Evolutionary conservation across 768 basidiomycete genomes (phyloP), one percentile per base, ranked within the genome.

Genomic region (Cytidiella melzeri): DNA sequence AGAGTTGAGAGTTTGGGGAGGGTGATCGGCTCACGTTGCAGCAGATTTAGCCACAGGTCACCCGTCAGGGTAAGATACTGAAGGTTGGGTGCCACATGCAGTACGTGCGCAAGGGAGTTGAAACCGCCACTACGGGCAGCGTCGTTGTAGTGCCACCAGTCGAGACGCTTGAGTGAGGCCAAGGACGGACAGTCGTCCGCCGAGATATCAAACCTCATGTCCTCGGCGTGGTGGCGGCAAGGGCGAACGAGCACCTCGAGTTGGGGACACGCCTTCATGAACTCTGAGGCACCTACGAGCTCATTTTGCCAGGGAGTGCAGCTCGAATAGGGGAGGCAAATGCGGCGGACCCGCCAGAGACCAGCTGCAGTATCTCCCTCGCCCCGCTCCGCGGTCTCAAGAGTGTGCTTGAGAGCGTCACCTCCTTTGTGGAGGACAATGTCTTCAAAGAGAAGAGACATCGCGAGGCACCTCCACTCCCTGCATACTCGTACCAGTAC

Each of bases 71-170:
- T 69, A 45, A 86, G 76, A 56, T 78, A 84, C 43, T 72, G 69
- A 42, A 86, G 58, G 50, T 76, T 77, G 5, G 84, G 81, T 3
- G 81, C 62, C 41, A 64, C 66, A 7, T 61, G 65, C 21, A 87
- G 71, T 51, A 83, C 77, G 45, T 73, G 64, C 2, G 60, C 57
- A 37, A 87, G 66, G 5, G 76, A 80, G 62, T 86, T 85, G 52
- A 85, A 79, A 5, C 83, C 84, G 1, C 83, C 83, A 15, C 79
- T 72, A 40, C 77, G 72, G 34, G 79, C 75, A 19, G 83, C 83
- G 30, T 64, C 61, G 52, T 63, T 67, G 55, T 77, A 62, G 57
- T 84, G 74, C 80, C 81, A 84, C 82, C 83, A 86, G 43, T 85
- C 83, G 25, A 87, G 71, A 23, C 82, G 77, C 39, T 73, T 75